A percentile compares a stretch with the other conserved stretches of the same genome.
Evolutionary conservation across 2,329 filamentous ascomycete species (phyloP).

Genomic region (Fusarium sp.): DNA sequence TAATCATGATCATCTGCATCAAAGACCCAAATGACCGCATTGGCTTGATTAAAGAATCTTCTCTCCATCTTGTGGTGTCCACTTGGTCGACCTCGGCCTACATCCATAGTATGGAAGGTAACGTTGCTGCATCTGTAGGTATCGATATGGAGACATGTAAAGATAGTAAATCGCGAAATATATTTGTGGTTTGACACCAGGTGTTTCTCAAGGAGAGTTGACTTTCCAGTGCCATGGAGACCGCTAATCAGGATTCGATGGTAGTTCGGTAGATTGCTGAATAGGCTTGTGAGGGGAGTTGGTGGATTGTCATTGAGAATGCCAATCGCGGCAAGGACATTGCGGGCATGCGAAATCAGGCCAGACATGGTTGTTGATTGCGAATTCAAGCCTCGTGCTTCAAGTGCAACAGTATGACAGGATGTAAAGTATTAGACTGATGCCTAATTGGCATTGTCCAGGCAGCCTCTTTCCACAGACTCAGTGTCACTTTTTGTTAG

Average conservation of each 20-base stretch:
- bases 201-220: neutral
- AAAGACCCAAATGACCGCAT: neutral
- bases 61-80: neutral
- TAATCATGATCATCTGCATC: neutral
- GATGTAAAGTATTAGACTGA: neutral
- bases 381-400: neutral
- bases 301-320: neutral
- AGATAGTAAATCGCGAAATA: neutral
- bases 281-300: neutral
- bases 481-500: neutral
- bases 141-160: neutral
- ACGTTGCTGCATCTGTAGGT: neutral
- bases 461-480: neutral
- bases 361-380: neutral
- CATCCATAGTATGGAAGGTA: neutral
- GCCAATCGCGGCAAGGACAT: neutral
- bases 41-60: neutral
- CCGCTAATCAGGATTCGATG: neutral
- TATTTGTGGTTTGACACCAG: neutral
- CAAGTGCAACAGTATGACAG: neutral
- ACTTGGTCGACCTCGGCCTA: neutral
- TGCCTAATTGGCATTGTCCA: neutral
- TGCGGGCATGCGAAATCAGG: neutral
- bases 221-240: neutral
- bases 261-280: slow-evolving; percentile 1